Conservation (phyloP, 2,329 filamentous ascomycete genomes). For the Alternaria triticina region DNA sequence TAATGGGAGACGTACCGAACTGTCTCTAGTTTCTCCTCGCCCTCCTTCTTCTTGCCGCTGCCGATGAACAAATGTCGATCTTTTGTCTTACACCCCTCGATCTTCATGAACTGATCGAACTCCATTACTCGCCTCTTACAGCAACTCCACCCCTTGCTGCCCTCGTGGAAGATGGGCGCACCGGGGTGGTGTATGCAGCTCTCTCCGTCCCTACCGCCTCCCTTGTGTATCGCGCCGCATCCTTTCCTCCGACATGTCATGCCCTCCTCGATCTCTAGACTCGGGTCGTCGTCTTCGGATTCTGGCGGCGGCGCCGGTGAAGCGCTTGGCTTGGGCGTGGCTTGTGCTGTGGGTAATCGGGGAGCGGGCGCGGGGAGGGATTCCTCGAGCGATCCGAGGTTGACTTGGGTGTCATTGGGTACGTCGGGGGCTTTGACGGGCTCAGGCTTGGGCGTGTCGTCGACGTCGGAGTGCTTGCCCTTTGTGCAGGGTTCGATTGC, state of each 20-base stretch:
- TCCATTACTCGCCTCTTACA: slow-evolving; percentile 95
- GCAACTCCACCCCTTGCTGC: slow-evolving; percentile 96
- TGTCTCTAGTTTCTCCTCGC: slow-evolving; percentile 77
- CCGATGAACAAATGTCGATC: slow-evolving; percentile 83
- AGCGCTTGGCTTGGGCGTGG: slow-evolving; percentile 29
- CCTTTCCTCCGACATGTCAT: slow-evolving; percentile 78
- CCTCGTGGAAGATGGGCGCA: slow-evolving; percentile 92
- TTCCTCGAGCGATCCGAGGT: slow-evolving; percentile 39
- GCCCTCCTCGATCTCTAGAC: slow-evolving; percentile 73
- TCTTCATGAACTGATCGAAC: slow-evolving; percentile 97
- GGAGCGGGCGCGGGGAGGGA: slow-evolving; percentile 42
- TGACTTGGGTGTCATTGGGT: slow-evolving; percentile 43
- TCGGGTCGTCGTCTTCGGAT: slow-evolving; percentile 86
- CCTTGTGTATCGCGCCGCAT: slow-evolving; percentile 72
- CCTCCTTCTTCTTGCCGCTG: slow-evolving; percentile 73
- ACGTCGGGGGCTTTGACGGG: slow-evolving; percentile 56
- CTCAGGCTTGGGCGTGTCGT: slow-evolving; percentile 66
- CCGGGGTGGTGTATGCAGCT: slow-evolving; percentile 89
- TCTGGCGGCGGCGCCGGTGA: slow-evolving; percentile 48
- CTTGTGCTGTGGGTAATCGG: slow-evolving; percentile 40
- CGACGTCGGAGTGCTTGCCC: slow-evolving; percentile 89
- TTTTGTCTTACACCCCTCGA: slow-evolving; percentile 87
- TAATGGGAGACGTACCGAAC: slow-evolving; percentile 64
- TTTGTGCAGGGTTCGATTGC: slow-evolving; percentile 88
- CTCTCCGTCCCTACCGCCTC: slow-evolving; percentile 64